Base-by-base conservation (phyloP, 345 rosid genomes). In the Murraya paniculata region DNA sequence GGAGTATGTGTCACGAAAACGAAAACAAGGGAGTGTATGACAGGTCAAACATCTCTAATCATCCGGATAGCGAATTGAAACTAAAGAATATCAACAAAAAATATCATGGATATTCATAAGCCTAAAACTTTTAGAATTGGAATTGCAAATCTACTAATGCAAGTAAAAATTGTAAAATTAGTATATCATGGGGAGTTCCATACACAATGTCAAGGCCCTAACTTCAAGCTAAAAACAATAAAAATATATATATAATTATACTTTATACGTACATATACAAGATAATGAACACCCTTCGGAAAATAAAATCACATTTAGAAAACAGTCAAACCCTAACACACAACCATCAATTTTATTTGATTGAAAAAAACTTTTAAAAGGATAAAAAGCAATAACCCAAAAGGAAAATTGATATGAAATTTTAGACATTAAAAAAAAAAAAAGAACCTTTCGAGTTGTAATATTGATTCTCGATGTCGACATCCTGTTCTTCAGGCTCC, bases 401-500 rank as follows among this genome's bases (percentile, higher is more conserved):
- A 50, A 14, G 56, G 56, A 14, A 50, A 50, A 50, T 50, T 16
- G 16, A 50, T 50, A 50, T 1, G 56, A 50, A 53, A 53, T 19
- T 53, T 53, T 53, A 53, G 22, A 53, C 57, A 8, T 16, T 3
- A 14, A 14, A 5, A 8, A 11, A 59, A 27, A 45, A 6, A 60
- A 38, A 64, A 66, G 36, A 73, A 91, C 98, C 98, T 91, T 94
- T 97, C 41, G 99, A 90, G 80, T 91, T 97, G 79, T 97, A 97
- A 68, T 97, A 97, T 78, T 97, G 99, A 70, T 97, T 97, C 88
- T 97, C 99, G 73, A 93, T 97, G 74, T 91, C 98, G 78, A 93
- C 98, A 74, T 97, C 98, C 83, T 97, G 98, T 66, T 97, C 98
- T 81, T 97, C 98, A 9, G 93, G 99, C 84, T 97, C 99, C 81